These are phyloP conservation scores for Serendipita sp. DNA, from an alignment of 768 basidiomycete species.

Conservation along the genomic window DNA sequence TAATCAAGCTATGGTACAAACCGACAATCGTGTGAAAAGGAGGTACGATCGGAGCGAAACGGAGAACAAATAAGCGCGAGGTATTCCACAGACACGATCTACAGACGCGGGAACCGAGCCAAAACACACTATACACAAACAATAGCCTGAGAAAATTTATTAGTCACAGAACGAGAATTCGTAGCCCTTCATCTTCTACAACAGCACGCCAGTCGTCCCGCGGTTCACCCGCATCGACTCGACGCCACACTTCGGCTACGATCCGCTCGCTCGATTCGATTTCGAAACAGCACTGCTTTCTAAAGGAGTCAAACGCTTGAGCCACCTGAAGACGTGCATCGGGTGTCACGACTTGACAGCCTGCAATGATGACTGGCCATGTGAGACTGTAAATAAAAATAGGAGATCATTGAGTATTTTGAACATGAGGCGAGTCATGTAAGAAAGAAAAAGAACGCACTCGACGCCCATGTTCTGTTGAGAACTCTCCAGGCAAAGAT, in stretches of 20 bases:
- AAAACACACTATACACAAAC: too few species aligned
- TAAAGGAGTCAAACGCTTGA: constrained; percentile 4
- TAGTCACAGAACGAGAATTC: background rate
- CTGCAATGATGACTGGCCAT: constrained; percentile 5
- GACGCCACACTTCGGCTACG: background rate
- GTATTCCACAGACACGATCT: too few species aligned
- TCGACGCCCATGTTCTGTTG: background rate
- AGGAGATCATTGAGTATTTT: background rate
- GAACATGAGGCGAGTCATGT: background rate
- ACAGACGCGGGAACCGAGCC: too few species aligned
- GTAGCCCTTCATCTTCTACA: constrained; percentile 1
- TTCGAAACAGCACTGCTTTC: constrained; percentile 4
- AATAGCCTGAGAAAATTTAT: background rate
- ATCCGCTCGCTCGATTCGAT: constrained; percentile 3
- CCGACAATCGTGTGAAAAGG: too few species aligned
- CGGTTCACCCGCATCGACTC: background rate
- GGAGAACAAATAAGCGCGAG: too few species aligned
- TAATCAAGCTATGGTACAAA: too few species aligned
- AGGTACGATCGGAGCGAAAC: too few species aligned
- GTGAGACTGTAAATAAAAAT: background rate
- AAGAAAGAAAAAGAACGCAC: background rate
- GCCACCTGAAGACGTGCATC: background rate
- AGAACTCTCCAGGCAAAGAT: background rate
- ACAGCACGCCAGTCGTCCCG: constrained; percentile 5
- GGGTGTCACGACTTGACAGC: background rate